Conservation (phyloP, 169 alveolate genomes). For the Plasmodium vivax region DNA sequence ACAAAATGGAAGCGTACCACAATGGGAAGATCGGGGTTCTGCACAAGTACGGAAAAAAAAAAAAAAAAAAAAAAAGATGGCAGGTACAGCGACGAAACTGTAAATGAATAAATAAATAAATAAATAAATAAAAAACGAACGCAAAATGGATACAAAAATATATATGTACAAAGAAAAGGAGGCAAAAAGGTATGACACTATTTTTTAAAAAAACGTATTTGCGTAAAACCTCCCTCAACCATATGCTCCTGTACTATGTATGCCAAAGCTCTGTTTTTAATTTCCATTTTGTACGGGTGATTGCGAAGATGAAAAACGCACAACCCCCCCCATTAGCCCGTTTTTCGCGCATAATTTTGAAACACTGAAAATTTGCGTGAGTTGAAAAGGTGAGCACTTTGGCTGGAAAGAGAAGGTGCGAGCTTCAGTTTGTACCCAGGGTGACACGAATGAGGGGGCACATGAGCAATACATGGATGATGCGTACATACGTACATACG, state of each 20-base stretch:
- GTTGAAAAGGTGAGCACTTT: background rate
- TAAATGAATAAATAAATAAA: too few species aligned
- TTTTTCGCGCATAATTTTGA: background rate
- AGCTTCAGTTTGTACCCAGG: background rate
- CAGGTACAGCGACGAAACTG: background rate
- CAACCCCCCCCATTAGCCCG: background rate
- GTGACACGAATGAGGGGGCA: background rate
- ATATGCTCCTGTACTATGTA: background rate
- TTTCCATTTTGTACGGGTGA: background rate
- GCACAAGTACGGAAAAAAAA: background rate
- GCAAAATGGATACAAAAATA: background rate
- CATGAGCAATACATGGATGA: background rate
- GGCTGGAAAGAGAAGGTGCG: background rate
- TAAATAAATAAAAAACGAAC: background rate
- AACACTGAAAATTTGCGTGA: background rate
- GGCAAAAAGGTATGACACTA: background rate
- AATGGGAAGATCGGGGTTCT: background rate
- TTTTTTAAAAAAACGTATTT: too few species aligned
- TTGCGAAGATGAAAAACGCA: background rate
- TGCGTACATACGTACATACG: background rate
- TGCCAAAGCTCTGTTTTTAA: background rate
- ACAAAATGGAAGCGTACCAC: background rate
- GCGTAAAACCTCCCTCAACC: background rate
- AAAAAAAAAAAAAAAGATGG: background rate
- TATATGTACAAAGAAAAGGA: background rate